These are phyloP conservation scores for Rhizophagus clarus DNA, from an alignment of 192 early-diverging fungal genomes.

Conservation along the genomic window DNA sequence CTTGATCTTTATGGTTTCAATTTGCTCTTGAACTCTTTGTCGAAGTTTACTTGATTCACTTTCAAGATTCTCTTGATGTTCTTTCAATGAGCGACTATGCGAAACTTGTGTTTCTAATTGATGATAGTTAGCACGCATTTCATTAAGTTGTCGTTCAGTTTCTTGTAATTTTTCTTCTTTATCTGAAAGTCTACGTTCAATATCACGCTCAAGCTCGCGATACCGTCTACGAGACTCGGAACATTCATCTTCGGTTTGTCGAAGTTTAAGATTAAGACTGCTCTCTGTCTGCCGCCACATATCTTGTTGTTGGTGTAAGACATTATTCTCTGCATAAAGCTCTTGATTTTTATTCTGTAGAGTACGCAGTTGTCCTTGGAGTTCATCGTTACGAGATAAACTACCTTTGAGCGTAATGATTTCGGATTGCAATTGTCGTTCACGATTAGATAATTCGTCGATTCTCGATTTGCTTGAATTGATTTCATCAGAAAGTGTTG, in stretches of 20 bases:
- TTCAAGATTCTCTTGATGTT: background rate
- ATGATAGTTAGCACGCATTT: background rate
- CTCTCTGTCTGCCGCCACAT: background rate
- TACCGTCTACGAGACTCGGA: background rate
- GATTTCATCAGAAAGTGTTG: slow-evolving; percentile 12
- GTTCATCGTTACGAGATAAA: background rate
- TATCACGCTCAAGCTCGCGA: background rate
- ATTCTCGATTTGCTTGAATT: background rate
- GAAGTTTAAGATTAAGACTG: background rate
- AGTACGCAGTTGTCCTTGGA: background rate
- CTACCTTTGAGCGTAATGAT: background rate
- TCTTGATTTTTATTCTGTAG: background rate
- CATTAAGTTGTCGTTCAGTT: background rate
- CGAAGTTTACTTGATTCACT: background rate
- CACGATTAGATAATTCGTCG: background rate
- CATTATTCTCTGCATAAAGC: background rate
- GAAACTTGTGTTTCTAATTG: too few relatives aligned
- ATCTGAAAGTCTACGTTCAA: too few relatives aligned
- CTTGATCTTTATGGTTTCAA: background rate
- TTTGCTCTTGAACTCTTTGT: background rate
- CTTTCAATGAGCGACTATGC: background rate
- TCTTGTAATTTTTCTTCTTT: background rate
- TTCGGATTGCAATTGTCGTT: background rate
- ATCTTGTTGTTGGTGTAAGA: background rate
- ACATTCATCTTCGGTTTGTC: background rate